phyloP scores from a whole-genome alignment of 768 basidiomycete genomes.

The Amanita muscaria region DNA sequence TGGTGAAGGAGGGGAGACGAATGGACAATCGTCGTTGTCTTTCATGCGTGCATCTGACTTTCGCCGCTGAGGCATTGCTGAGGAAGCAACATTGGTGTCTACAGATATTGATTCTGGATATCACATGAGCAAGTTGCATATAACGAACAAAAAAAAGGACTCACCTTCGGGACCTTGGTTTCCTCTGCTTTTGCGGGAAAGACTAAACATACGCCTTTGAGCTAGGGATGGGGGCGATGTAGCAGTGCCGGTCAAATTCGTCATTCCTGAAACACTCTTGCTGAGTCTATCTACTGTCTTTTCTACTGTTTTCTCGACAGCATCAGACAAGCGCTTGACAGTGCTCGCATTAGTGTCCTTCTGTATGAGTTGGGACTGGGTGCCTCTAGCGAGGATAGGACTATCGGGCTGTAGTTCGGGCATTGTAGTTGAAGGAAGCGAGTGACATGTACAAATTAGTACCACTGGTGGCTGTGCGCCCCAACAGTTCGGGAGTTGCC shows the following conservation, averaged over 20 bases:
- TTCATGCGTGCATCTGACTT: slow-evolving; percentile 4
- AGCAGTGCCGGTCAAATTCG: slow-evolving; percentile 23
- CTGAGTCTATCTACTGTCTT: slow-evolving; percentile 60
- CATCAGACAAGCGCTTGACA: slow-evolving; percentile 42
- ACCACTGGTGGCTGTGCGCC: neutral
- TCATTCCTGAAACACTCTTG: slow-evolving; percentile 41
- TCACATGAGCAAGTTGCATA: neutral
- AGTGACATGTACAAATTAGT: neutral
- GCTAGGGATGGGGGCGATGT: slow-evolving; percentile 25
- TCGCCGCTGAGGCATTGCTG: slow-evolving; percentile 16
- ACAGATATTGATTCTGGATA: neutral
- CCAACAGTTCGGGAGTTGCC: slow-evolving; percentile 3
- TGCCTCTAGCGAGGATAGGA: slow-evolving; percentile 15
- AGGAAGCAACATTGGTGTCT: neutral
- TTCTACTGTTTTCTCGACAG: slow-evolving; percentile 38
- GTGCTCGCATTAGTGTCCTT: slow-evolving; percentile 27
- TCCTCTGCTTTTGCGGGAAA: slow-evolving; percentile 42
- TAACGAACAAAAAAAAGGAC: neutral
- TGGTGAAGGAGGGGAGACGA: slow-evolving; percentile 70
- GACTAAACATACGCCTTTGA: slow-evolving; percentile 46
- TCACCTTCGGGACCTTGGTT: slow-evolving; percentile 28
- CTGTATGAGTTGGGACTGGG: slow-evolving; percentile 12
- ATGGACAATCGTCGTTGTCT: slow-evolving; percentile 36
- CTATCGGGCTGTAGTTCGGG: neutral
- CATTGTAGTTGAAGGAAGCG: neutral